Evolutionary conservation across 1,284 basidiomycete species (phyloP), one percentile per base, ranked within the genome.

Genomic region (Anthracocystis panici-leucophaei): DNA sequence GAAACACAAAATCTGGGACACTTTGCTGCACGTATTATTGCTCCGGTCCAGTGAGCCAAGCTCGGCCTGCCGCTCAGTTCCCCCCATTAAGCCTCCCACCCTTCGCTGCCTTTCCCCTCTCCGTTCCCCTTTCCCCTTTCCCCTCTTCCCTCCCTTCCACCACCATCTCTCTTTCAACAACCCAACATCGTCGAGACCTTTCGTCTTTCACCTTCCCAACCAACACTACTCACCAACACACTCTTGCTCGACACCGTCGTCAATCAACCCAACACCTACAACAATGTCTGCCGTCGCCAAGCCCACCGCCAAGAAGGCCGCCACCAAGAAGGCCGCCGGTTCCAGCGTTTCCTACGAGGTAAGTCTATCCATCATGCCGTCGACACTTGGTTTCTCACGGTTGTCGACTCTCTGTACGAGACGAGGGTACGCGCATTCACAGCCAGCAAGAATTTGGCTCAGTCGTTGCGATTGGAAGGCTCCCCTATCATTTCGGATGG

Each of bases 261-360:
- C 51, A 40, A 49, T 55, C 44, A 45, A 35, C 9, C 58, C 44
- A 45, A 25, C 4, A 41, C 63, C 35, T 54, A 10, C 59, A 51
- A 76, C 60, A 65, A 76, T 76, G 74, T 76, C 74, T 58, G 74
- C 74, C 69, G 65, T 68, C 58, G 69, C 74, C 40, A 76, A 76
- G 74, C 74, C 74, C 69, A 59, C 62, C 58, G 74, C 69, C 69
- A 76, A 76, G 74, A 80, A 78, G 77, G 72, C 77, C 65, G 70
- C 71, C 68, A 48, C 75, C 54, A 80, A 79, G 78, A 77, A 77
- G 72, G 63, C 73, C 57, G 61, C 68, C 57, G 58, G 64, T 25
- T 65, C 72, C 59, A 56, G 59, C 54, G 63, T 76, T 53, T 67
- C 80, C 52, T 81, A 81, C 64, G 79, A 81, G 68, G 77, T 79